Evolutionary conservation across 768 basidiomycete genomes (phyloP).

Genomic region (Mycena polygramma): DNA sequence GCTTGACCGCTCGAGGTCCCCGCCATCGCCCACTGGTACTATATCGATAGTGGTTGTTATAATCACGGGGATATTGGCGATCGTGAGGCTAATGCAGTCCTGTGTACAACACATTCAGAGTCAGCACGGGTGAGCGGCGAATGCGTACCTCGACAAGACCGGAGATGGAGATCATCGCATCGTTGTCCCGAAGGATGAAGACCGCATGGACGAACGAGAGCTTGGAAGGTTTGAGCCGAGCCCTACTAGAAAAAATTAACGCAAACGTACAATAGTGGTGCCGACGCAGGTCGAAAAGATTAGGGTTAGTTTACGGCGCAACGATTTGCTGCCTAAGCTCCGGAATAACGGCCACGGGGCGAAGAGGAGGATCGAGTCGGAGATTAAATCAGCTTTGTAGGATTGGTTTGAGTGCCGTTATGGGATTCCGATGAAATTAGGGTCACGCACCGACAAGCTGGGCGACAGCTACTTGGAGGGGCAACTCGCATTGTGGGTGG

Average conservation of each 20-base stretch:
- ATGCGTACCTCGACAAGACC: conserved; percentile 56
- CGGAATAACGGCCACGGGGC: conserved; percentile 61
- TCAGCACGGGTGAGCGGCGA: conserved; percentile 24
- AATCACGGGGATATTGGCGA: conserved; percentile 55
- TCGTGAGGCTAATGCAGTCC: conserved; percentile 52
- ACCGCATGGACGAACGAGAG: conserved; percentile 59
- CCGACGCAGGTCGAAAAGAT: conserved; percentile 68
- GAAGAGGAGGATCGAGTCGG: conserved; percentile 60
- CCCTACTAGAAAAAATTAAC: too few relatives aligned
- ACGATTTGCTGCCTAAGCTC: conserved; percentile 52
- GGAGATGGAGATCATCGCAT: conserved; percentile 47
- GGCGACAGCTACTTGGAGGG: conserved; percentile 61
- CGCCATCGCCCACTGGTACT: background rate
- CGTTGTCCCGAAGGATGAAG: conserved; percentile 50
- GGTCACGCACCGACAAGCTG: conserved; percentile 63
- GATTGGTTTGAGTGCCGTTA: too few relatives aligned
- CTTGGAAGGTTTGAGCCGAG: background rate
- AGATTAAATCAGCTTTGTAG: conserved; percentile 62
- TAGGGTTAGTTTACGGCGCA: conserved; percentile 57
- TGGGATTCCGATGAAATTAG: too few relatives aligned
- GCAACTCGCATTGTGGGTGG: conserved; percentile 57
- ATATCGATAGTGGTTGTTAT: conserved; percentile 38
- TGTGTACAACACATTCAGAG: conserved; percentile 30
- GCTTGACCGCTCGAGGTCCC: too few relatives aligned
- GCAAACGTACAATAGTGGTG: conserved; percentile 54